These are phyloP conservation scores for Stagonosporopsis cucurbitacearum DNA, from an alignment of 2,329 filamentous ascomycete species.

Conservation along the genomic window DNA sequence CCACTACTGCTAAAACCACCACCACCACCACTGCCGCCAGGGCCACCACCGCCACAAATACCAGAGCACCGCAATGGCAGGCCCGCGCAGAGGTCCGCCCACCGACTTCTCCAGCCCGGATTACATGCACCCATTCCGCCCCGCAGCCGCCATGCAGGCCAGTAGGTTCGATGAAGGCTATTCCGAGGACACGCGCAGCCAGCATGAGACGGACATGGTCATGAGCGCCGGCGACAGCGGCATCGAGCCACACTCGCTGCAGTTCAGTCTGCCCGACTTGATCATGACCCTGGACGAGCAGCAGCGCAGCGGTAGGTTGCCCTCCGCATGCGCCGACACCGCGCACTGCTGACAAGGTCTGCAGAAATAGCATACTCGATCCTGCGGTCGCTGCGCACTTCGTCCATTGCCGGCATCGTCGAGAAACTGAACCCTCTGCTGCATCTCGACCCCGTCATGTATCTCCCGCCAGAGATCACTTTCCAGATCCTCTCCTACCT, in stretches of 20 bases:
- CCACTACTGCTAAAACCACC: no score
- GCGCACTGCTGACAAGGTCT: constrained; percentile 10
- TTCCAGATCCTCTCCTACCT: constrained; percentile 88
- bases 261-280: constrained; percentile 59
- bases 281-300: constrained; percentile 61
- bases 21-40: constrained; percentile 2
- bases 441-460: constrained; percentile 88
- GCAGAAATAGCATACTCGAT: constrained; percentile 82
- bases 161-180: constrained; percentile 79
- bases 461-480: constrained; percentile 88
- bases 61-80: constrained; percentile 40
- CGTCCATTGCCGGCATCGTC: constrained; percentile 79
- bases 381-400: constrained; percentile 78
- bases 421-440: constrained; percentile 80
- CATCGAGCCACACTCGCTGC: constrained; percentile 34
- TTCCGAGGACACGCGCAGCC: constrained; percentile 72
- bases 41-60: not conserved
- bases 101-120: constrained; percentile 39
- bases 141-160: constrained; percentile 45
- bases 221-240: constrained; percentile 48
- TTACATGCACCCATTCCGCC: constrained; percentile 47
- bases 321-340: not conserved
- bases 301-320: constrained; percentile 60
- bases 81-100: constrained; percentile 26
- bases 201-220: constrained; percentile 51